Evolutionary conservation across 768 basidiomycete genomes (phyloP).

Genomic region (Leccinum aurantiacum): DNA sequence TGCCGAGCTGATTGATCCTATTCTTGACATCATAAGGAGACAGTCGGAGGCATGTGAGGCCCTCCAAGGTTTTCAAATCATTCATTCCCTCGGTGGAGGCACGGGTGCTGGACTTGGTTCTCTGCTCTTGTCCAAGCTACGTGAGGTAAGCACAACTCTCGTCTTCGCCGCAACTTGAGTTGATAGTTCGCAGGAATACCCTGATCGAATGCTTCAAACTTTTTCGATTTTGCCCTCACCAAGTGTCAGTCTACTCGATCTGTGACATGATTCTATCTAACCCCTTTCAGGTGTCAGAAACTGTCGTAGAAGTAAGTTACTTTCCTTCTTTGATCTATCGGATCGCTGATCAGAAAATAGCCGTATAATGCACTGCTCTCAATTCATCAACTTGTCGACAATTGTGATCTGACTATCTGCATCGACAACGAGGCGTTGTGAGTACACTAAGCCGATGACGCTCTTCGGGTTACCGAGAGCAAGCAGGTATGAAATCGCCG

Average conservation of each 20-base stretch:
- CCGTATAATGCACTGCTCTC: slow-evolving; percentile 87
- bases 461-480: neutral
- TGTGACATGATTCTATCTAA: neutral
- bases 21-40: slow-evolving; percentile 76
- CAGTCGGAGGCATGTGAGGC: slow-evolving; percentile 83
- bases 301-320: slow-evolving; percentile 49
- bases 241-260: too few relatives aligned
- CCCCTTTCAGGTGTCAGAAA: slow-evolving; percentile 41
- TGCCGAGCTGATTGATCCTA: slow-evolving; percentile 87
- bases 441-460: slow-evolving; percentile 19
- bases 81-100: slow-evolving; percentile 90
- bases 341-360: slow-evolving; percentile 32
- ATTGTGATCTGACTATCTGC: slow-evolving; percentile 79
- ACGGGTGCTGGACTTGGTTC: slow-evolving; percentile 87
- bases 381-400: slow-evolving; percentile 86
- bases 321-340: neutral
- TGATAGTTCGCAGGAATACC: too few relatives aligned
- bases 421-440: slow-evolving; percentile 88
- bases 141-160: slow-evolving; percentile 41
- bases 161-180: too few relatives aligned
- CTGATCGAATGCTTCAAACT: too few relatives aligned
- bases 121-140: slow-evolving; percentile 75
- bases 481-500: slow-evolving; percentile 68
- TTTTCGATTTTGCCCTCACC: too few relatives aligned
- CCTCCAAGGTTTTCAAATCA: slow-evolving; percentile 87